Evolutionary conservation across 179 eudicot species (phyloP).

Genomic region (Actinidia chinensis): DNA sequence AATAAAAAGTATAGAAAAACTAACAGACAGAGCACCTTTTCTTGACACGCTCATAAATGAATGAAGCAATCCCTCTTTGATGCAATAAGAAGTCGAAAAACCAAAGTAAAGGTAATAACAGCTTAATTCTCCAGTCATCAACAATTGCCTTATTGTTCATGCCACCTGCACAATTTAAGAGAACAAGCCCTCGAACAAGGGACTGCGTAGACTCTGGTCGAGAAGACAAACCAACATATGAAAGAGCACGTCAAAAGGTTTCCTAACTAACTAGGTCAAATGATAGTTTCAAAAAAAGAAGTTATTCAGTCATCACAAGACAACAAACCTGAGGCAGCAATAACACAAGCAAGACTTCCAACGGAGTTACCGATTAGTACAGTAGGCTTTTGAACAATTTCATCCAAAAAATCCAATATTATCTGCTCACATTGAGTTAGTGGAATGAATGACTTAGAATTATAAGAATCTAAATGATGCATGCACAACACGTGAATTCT

Average conservation of each 20-base stretch:
- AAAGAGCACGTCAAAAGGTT: neutral
- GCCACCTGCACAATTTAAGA: constrained; percentile 92
- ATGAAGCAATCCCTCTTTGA: constrained; percentile 78
- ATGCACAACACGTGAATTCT: constrained; percentile 3
- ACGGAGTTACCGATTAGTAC: constrained; percentile 86
- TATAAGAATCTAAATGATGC: neutral
- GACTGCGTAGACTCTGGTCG: constrained; percentile 48
- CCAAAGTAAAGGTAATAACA: constrained; percentile 76
- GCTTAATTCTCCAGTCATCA: constrained; percentile 93
- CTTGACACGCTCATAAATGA: constrained; percentile 66
- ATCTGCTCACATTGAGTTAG: constrained; percentile 54
- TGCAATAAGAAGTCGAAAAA: constrained; percentile 69
- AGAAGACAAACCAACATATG: constrained; percentile 10
- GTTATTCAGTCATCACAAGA: neutral
- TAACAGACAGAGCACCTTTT: constrained; percentile 42
- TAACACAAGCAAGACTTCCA: constrained; percentile 93
- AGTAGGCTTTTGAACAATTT: constrained; percentile 75
- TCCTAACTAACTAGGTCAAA: neutral
- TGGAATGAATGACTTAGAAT: constrained; percentile 2
- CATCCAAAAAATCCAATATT: constrained; percentile 78
- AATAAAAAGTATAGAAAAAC: neutral
- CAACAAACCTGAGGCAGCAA: constrained; percentile 72
- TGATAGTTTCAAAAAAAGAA: neutral
- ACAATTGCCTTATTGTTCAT: constrained; percentile 98
- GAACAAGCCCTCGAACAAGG: constrained; percentile 67